Percentiles rank a stretch among this genome's conserved stretches.
phyloP scores from a whole-genome alignment of 352 stramenopile species.

The Globisporangium okanoganense region DNA sequence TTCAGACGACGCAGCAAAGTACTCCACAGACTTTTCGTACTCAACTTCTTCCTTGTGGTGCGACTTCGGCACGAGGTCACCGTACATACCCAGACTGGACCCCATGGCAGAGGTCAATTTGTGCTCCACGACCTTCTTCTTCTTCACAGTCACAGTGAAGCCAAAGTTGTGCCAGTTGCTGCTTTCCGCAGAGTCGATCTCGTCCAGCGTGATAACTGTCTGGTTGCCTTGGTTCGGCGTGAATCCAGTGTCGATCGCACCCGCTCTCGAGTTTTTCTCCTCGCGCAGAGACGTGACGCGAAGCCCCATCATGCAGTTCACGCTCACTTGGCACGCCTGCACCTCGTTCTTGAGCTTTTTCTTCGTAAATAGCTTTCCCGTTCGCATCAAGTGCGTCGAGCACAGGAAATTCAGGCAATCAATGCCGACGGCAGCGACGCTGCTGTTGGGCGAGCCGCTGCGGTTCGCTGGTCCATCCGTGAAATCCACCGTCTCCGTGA shows the following conservation, averaged over 20 bases:
- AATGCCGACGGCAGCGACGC: slow-evolving; percentile 61
- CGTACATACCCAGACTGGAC: slow-evolving; percentile 14
- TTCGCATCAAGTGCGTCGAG: slow-evolving; percentile 77
- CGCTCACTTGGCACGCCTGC: slow-evolving; percentile 57
- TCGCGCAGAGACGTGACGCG: slow-evolving; percentile 61
- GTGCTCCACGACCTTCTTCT: slow-evolving; percentile 24
- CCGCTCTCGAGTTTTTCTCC: slow-evolving; percentile 29
- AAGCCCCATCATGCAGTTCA: slow-evolving; percentile 88
- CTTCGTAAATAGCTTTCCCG: slow-evolving; percentile 52
- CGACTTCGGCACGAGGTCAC: slow-evolving; percentile 2
- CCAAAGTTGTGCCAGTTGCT: slow-evolving; percentile 72
- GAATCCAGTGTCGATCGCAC: slow-evolving; percentile 43
- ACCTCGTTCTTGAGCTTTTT: slow-evolving; percentile 83
- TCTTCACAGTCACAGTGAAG: slow-evolving; percentile 69
- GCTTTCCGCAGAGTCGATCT: slow-evolving; percentile 69
- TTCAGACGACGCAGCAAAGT: slow-evolving; percentile 64
- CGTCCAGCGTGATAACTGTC: slow-evolving; percentile 69
- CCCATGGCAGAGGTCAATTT: slow-evolving; percentile 5
- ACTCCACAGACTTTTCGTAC: slow-evolving; percentile 53
- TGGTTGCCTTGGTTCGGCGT: slow-evolving; percentile 60
- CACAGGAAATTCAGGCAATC: slow-evolving; percentile 86
- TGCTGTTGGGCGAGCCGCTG: slow-evolving; percentile 23
- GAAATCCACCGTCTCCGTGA: slow-evolving; percentile 85
- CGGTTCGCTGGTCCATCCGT: slow-evolving; percentile 38
- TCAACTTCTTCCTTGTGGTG: slow-evolving; percentile 27